Evolutionary conservation across 169 alveolate genomes (phyloP), one percentile per base, ranked within the genome.

Genomic region (Theileria parva): DNA sequence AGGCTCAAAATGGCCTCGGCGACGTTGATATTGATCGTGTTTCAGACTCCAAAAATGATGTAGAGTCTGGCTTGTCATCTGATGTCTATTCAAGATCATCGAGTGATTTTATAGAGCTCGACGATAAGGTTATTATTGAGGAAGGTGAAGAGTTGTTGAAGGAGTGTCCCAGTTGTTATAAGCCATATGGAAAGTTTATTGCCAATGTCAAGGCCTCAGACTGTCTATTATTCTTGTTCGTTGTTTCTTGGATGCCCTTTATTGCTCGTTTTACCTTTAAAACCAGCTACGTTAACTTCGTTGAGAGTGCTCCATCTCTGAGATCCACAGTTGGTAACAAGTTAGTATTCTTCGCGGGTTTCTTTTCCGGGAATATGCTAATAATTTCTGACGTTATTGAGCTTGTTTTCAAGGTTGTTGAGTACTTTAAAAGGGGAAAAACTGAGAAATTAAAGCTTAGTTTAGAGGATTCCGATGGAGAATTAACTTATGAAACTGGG

Each of bases 161-260:
- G 19, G 64, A 69, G 27, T 69, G 77, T 25, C 64, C 63, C 9
- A 13, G 19, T 13, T 69, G 77, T 37, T 51, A 69, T 37, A 69
- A 21, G 7, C 77, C 77, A 2, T n/a, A 17, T 21, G 50, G 64
- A 25, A 55, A 39, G 66, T 69, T 15, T 15, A 37, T 39, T 37
- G 77, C 65, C 13, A 69, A 69, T 25, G 0, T 69, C 0, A 39
- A 23, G 8, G 53, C 13, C 0, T 39, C 28, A 17, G n/a, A 51
- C 44, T 28, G 27, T 25, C 0, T 19, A 13, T 69, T 50, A 19
- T 51, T 28, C 51, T 13, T 69, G 17, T 69, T 69, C n/a, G 23
- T 32, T 6, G 12, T 28, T 0, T 23, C 21, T 15, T 69, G 63
- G 77, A 0, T 55, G 13, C 77, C 77, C 7, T 50, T 19, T 25